These are phyloP conservation scores for Venustampulla echinocandica DNA, from an alignment of 495 filamentous ascomycete species.

Conservation along the genomic window DNA sequence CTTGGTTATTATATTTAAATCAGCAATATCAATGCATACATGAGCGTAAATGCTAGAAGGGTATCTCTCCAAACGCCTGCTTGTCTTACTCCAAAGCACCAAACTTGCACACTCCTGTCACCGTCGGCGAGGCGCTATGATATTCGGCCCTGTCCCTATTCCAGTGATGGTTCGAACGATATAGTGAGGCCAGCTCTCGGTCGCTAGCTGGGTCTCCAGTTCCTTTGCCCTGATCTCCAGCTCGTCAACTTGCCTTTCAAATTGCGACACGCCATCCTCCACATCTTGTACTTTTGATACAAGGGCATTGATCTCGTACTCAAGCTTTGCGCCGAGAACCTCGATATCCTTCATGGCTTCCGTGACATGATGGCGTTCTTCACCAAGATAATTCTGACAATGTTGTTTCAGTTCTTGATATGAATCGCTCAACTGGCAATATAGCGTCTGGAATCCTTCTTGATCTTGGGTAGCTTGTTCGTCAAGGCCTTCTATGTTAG, in stretches of 20 bases:
- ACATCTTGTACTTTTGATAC: conserved; percentile 80
- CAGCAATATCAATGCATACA: too few species aligned
- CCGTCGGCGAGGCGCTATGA: conserved; percentile 23
- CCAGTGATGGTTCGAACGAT: conserved; percentile 48
- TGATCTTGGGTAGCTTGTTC: conserved; percentile 50
- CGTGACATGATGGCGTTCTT: conserved; percentile 56
- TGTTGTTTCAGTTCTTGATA: conserved; percentile 56
- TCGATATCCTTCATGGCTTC: conserved; percentile 79
- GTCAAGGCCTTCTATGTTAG: conserved; percentile 53
- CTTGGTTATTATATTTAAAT: too few species aligned
- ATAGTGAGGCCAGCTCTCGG: conserved; percentile 55
- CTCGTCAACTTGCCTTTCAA: conserved; percentile 69
- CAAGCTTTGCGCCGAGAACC: conserved; percentile 73
- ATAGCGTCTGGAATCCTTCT: conserved; percentile 56
- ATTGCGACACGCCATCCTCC: conserved; percentile 72
- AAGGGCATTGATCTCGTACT: conserved; percentile 83
- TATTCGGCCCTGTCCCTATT: conserved; percentile 49
- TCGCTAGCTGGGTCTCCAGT: conserved; percentile 55
- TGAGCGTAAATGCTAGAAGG: conserved; percentile 22
- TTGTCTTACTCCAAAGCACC: not conserved
- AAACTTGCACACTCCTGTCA: not conserved
- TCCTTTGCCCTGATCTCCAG: conserved; percentile 68
- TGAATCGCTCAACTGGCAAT: conserved; percentile 56
- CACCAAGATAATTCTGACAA: conserved; percentile 55
- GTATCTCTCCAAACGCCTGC: conserved; percentile 23